Percentiles rank a stretch among this genome's conserved stretches.
Evolutionary conservation across 768 basidiomycete genomes (phyloP).

Genomic region (Tulasnella sp.): DNA sequence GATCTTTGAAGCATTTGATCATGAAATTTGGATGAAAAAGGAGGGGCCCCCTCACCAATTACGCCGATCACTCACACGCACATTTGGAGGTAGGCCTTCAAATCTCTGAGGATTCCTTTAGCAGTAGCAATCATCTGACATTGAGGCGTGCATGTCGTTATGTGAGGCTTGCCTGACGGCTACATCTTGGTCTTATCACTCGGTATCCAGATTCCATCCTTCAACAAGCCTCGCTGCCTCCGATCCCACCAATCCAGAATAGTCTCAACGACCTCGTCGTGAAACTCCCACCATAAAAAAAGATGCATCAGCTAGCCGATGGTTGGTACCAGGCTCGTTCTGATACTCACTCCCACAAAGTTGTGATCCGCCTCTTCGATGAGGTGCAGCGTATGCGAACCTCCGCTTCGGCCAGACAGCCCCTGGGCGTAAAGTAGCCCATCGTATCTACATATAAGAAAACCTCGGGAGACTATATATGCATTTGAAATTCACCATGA

Average conservation of each 20-base stretch:
- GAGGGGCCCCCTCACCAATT: too few species aligned
- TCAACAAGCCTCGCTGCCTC: slow-evolving; percentile 36
- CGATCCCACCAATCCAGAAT: slow-evolving; percentile 59
- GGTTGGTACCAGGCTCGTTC: not conserved
- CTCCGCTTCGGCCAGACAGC: slow-evolving; percentile 35
- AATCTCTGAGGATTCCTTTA: too few species aligned
- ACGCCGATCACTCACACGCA: too few species aligned
- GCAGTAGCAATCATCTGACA: too few species aligned
- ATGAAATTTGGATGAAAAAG: too few species aligned
- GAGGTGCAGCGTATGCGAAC: slow-evolving; percentile 58
- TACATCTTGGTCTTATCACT: slow-evolving; percentile 9
- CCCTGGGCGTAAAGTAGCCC: slow-evolving; percentile 16
- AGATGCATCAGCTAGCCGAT: slow-evolving; percentile 4
- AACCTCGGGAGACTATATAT: not conserved
- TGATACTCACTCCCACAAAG: slow-evolving; percentile 42
- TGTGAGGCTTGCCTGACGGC: too few species aligned
- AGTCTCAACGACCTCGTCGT: slow-evolving; percentile 54
- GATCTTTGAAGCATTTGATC: too few species aligned
- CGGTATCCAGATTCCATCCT: slow-evolving; percentile 47
- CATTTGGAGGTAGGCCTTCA: too few species aligned
- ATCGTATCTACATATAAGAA: slow-evolving; percentile 24
- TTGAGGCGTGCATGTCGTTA: too few species aligned
- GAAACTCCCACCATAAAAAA: slow-evolving; percentile 29
- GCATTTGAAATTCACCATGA: not conserved
- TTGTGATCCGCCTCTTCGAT: slow-evolving; percentile 74